These are phyloP conservation scores for Urochloa ruziziensis DNA, from an alignment of 176 grass and related monocot genomes.

Conservation along the genomic window DNA sequence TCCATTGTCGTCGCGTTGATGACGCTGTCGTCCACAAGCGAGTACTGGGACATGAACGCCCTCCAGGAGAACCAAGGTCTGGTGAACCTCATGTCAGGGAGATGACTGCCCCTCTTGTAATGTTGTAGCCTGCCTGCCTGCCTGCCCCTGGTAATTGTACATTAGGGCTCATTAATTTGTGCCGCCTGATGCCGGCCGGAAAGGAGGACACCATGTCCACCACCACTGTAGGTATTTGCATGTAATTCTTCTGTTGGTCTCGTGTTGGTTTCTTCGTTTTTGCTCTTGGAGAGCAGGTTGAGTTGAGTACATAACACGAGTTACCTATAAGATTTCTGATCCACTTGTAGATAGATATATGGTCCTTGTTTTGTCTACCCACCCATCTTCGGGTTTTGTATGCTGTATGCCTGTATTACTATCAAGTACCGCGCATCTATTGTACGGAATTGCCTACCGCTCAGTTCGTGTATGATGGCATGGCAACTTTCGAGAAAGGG, in stretches of 20 bases:
- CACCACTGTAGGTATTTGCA: background rate
- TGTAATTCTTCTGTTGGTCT: background rate
- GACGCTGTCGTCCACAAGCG: constrained; percentile 69
- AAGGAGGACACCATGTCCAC: background rate
- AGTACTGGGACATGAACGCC: constrained; percentile 72
- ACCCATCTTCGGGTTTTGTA: no score
- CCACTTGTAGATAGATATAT: background rate
- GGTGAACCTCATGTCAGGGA: constrained; percentile 70
- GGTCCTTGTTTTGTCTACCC: background rate
- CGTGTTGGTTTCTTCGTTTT: background rate
- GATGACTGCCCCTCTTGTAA: constrained; percentile 27
- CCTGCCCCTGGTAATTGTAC: constrained; percentile 17
- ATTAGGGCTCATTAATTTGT: background rate
- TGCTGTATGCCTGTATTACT: no score
- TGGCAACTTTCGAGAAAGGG: no score
- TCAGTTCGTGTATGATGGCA: no score
- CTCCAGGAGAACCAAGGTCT: constrained; percentile 61
- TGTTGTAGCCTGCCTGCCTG: background rate
- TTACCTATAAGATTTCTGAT: background rate
- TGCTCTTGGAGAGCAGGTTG: background rate
- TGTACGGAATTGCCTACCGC: no score
- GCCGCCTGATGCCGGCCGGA: background rate
- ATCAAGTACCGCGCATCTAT: no score
- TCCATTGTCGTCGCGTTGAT: constrained; percentile 81
- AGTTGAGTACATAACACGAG: background rate